phyloP scores from a whole-genome alignment of 2,329 filamentous ascomycete species.

The Aureobasidium sp. region DNA sequence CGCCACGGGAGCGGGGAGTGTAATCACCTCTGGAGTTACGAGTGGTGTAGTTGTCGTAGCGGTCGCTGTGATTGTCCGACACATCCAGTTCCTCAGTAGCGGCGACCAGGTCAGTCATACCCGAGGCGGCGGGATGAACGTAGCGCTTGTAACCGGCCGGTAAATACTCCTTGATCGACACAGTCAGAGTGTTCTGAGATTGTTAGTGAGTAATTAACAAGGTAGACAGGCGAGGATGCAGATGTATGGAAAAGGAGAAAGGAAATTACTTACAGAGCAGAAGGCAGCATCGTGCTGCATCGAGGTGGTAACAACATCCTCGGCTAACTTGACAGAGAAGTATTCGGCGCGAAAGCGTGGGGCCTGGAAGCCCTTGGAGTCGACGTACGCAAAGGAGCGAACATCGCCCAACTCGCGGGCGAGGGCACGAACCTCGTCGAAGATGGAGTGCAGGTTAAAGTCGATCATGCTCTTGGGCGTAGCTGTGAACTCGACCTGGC shows the following conservation, averaged over 20 bases:
- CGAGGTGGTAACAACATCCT: background rate
- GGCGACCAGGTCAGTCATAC: background rate
- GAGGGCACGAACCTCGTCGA: constrained; percentile 14
- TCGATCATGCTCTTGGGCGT: constrained; percentile 15
- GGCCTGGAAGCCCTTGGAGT: constrained; percentile 14
- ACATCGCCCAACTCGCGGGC: constrained; percentile 21
- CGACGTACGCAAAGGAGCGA: constrained; percentile 17
- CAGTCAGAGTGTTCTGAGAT: background rate
- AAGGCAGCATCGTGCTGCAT: background rate
- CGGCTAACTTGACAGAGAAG: constrained; percentile 20
- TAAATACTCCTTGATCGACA: background rate
- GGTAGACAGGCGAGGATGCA: background rate
- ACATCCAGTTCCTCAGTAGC: background rate
- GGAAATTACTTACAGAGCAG: background rate
- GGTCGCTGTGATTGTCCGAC: background rate
- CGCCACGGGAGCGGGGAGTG: background rate
- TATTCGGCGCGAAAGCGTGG: constrained; percentile 25
- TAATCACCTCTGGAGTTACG: background rate
- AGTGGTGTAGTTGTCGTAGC: background rate
- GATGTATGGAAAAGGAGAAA: background rate
- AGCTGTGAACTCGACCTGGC: constrained; percentile 22
- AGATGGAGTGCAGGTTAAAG: constrained; percentile 15
- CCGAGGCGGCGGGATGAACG: background rate
- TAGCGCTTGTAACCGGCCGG: background rate
- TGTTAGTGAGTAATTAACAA: background rate